Evolutionary conservation across 164 flowering plant genomes (phyloP), one percentile per base, ranked within the genome.

Genomic region (Sedum album): DNA sequence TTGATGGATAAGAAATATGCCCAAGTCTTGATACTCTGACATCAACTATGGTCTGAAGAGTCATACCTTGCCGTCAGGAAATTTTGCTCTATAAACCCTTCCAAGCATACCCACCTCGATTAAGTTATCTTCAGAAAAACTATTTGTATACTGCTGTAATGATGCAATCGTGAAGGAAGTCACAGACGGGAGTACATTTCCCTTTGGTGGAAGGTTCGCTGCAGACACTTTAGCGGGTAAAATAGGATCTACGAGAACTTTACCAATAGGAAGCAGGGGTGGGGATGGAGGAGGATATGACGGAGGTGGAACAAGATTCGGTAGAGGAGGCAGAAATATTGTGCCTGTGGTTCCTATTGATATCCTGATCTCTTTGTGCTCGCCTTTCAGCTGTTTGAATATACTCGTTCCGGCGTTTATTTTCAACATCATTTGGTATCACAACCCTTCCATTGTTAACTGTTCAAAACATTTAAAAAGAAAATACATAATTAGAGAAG

Each of bases 71-170:
- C 97, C 97, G 80, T 82, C 78, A 65, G 96, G 90, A 73, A 88
- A 90, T 69, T 83, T 79, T 68, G 97, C 96, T 74, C 80, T 82
- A 68, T 91, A 93, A 42, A 91, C 93, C 73, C 77, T 87, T 17
- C 96, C 97, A 69, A 93, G 79, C 83, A 81, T 84, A 76, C 97
- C 96, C 8, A 62, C 66, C 68, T 97, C 98, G 71, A 93, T 77
- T 63, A 85, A 84, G 78, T 89, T 91, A 65, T 86, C 95, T 73
- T 80, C 88, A 72, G 91, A 84, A 75, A 93, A 93, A 79, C 94
- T 91, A 91, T n/a, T n/a, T n/a, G n/a, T n/a, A n/a, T n/a, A n/a
- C n/a, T n/a, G n/a, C n/a, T n/a, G n/a, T n/a, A n/a, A 94, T 30
- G 87, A 80, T 68, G 96, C 96, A 79, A 91, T 80, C 15, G 88